Percentiles rank a stretch among this genome's conserved stretches.
phyloP scores from a whole-genome alignment of 2,329 filamentous ascomycete species.

The Cladosporium austrohemisphaericum region DNA sequence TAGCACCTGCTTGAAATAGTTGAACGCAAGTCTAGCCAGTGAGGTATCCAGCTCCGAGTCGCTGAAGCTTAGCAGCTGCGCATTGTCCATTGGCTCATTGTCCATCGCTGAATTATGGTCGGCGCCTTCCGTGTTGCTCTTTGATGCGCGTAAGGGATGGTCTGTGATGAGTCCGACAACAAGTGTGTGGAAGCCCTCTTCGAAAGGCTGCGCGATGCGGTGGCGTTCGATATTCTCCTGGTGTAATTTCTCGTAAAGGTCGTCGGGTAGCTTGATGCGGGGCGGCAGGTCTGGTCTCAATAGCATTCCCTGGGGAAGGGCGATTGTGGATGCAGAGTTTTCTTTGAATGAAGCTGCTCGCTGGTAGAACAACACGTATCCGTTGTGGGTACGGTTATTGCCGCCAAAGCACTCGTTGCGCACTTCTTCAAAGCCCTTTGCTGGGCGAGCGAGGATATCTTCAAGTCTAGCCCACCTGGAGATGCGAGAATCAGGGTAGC shows the following conservation, averaged over 20 bases:
- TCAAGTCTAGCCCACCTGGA: slow-evolving; percentile 87
- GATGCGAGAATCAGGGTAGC: slow-evolving; percentile 50
- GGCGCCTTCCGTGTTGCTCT: background rate
- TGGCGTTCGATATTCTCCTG: slow-evolving; percentile 19
- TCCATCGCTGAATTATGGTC: background rate
- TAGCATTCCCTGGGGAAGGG: background rate
- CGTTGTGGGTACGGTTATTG: slow-evolving; percentile 56
- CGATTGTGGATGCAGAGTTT: slow-evolving; percentile 20
- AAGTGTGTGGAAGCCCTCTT: slow-evolving; percentile 19
- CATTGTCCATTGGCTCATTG: background rate
- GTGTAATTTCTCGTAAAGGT: slow-evolving; percentile 15
- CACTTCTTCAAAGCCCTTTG: slow-evolving; percentile 71
- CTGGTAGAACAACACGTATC: slow-evolving; percentile 98
- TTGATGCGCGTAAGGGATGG: background rate
- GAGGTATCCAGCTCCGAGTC: background rate
- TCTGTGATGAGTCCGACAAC: background rate
- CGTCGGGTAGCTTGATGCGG: slow-evolving; percentile 2
- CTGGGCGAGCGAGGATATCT: slow-evolving; percentile 67
- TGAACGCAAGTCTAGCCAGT: slow-evolving; percentile 3
- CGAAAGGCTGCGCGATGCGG: slow-evolving; percentile 24
- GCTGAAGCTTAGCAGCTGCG: background rate
- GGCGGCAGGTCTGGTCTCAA: background rate
- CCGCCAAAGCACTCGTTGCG: slow-evolving; percentile 67
- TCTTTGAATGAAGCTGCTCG: slow-evolving; percentile 62
- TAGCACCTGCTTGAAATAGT: slow-evolving; percentile 6